Evolutionary conservation across 306 rosid species (phyloP).

Genomic region (Medicago arabica): DNA sequence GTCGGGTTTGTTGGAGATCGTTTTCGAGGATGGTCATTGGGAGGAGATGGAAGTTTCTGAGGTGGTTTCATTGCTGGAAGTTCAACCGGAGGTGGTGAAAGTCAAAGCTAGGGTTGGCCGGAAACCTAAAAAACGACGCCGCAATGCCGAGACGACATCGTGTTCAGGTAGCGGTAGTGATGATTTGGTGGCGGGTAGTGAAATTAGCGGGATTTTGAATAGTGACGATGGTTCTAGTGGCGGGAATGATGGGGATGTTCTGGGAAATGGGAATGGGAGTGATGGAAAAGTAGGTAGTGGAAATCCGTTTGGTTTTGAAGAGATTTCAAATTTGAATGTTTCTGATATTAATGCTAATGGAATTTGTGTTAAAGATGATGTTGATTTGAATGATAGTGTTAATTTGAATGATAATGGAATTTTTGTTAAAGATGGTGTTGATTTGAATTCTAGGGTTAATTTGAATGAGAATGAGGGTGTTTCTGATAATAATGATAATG

Average conservation of each 20-base stretch:
- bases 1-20: slow-evolving; percentile 67
- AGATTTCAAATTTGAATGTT: slow-evolving; percentile 50
- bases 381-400: slow-evolving; percentile 66
- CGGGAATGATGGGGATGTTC: slow-evolving; percentile 30
- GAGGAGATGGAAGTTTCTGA: slow-evolving; percentile 66
- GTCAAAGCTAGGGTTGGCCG: slow-evolving; percentile 55
- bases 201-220: slow-evolving; percentile 34
- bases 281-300: slow-evolving; percentile 40
- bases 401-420: slow-evolving; percentile 69
- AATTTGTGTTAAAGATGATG: slow-evolving; percentile 49
- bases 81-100: slow-evolving; percentile 40
- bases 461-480: slow-evolving; percentile 47
- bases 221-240: slow-evolving; percentile 38
- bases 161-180: slow-evolving; percentile 57
- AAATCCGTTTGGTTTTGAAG: slow-evolving; percentile 33
- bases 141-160: slow-evolving; percentile 43
- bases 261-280: slow-evolving; percentile 46
- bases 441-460: slow-evolving; percentile 76
- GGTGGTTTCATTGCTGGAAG: slow-evolving; percentile 53
- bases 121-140: slow-evolving; percentile 76
- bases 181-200: slow-evolving; percentile 49
- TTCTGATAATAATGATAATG: background rate
- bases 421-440: slow-evolving; percentile 60
- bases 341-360: slow-evolving; percentile 46
- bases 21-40: slow-evolving; percentile 66